phyloP scores from a whole-genome alignment of 495 filamentous ascomycete species.

The Podospora bellae-mahoneyi region DNA sequence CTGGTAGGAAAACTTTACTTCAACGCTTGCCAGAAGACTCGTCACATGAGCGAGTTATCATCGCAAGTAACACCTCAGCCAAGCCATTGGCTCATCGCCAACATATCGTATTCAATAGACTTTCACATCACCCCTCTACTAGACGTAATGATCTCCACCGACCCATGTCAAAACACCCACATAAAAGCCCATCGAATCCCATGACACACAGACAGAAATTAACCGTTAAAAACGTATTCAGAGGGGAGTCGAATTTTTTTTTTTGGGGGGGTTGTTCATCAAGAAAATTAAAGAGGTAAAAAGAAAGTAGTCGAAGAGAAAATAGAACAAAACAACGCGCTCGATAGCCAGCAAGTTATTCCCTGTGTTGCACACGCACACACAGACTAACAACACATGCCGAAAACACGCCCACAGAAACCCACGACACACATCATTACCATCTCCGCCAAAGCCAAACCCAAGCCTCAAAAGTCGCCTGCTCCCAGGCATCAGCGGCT shows the following conservation, averaged over 20 bases:
- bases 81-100: too few relatives aligned
- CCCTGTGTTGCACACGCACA: not conserved
- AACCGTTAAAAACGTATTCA: not conserved
- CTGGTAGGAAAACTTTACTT: too few relatives aligned
- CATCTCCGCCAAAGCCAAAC: not conserved
- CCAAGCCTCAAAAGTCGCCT: not conserved
- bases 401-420: too few relatives aligned
- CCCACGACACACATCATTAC: not conserved
- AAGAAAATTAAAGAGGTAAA: not conserved
- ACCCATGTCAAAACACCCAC: too few relatives aligned
- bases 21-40: too few relatives aligned
- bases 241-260: conserved; percentile 3
- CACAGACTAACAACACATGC: not conserved
- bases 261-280: not conserved
- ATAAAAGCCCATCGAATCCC: not conserved
- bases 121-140: too few relatives aligned
- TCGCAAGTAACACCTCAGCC: too few relatives aligned
- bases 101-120: too few relatives aligned
- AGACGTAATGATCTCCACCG: too few relatives aligned
- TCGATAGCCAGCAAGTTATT: not conserved
- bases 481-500: not conserved
- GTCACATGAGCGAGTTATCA: too few relatives aligned
- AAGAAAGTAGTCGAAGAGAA: not conserved
- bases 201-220: not conserved
- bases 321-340: conserved; percentile 5